Conservation (phyloP, 805 yeast species). For the Spathaspora boniae region DNA sequence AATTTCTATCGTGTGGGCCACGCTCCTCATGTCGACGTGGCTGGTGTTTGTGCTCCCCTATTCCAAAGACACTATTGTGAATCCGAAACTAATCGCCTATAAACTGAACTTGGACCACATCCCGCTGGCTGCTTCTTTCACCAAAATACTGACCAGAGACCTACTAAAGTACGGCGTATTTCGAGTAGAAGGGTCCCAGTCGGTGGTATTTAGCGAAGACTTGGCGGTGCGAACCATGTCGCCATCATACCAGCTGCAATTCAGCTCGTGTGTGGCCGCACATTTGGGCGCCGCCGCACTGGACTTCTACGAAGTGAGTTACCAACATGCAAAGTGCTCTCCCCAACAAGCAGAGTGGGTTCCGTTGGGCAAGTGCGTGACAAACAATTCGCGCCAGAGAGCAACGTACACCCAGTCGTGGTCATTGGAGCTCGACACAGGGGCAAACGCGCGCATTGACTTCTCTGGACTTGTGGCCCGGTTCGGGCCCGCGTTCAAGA, state of each 20-base stretch:
- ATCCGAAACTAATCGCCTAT: neutral
- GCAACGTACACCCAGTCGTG: slow-evolving; percentile 11
- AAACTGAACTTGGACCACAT: neutral
- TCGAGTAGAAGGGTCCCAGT: neutral
- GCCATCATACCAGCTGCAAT: neutral
- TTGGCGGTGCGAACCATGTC: slow-evolving; percentile 2
- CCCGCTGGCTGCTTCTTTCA: neutral
- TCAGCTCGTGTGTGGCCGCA: slow-evolving; percentile 1
- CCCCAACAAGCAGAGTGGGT: neutral
- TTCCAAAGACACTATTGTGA: neutral
- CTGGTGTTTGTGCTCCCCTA: slow-evolving; percentile 3
- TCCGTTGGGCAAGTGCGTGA: slow-evolving; percentile 9
- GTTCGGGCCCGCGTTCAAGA: slow-evolving; percentile 5
- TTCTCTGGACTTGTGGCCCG: slow-evolving; percentile 3
- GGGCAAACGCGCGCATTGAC: slow-evolving; percentile 5
- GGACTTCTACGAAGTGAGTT: slow-evolving; percentile 1
- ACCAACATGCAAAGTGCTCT: neutral
- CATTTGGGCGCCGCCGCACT: neutral
- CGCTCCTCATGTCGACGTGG: too few relatives aligned
- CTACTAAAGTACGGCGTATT: slow-evolving; percentile 4
- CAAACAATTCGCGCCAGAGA: slow-evolving; percentile 5
- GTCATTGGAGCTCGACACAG: slow-evolving; percentile 7
- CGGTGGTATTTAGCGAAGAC: slow-evolving; percentile 5
- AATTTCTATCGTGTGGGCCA: too few relatives aligned
- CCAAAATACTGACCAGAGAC: neutral